Evolutionary conservation across 1,284 basidiomycete species (phyloP).

Genomic region (Leccinum pseudoinsigne): DNA sequence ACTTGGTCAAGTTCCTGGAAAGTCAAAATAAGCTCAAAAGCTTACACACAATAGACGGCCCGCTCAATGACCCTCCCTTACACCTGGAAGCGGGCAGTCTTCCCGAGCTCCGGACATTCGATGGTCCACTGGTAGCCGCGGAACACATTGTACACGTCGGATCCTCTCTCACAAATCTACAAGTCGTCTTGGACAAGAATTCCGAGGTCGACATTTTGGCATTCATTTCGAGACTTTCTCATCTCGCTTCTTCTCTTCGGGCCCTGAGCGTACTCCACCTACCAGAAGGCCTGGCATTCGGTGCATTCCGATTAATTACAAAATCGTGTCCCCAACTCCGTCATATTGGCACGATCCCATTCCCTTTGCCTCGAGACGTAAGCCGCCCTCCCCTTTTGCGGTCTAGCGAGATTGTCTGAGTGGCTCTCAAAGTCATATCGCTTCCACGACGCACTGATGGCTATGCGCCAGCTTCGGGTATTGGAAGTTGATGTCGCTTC

Average conservation of each 20-base stretch:
- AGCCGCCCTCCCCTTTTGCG: conserved; percentile 13
- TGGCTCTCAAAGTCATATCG: conserved; percentile 25
- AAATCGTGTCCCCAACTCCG: conserved; percentile 34
- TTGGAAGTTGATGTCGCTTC: conserved; percentile 31
- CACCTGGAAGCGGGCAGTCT: conserved; percentile 33
- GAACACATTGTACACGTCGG: conserved; percentile 29
- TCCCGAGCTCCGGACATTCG: conserved; percentile 29
- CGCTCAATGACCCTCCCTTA: conserved; percentile 23
- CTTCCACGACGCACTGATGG: conserved; percentile 29
- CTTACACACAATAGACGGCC: conserved; percentile 29
- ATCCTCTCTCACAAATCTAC: conserved; percentile 30
- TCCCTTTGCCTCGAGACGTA: conserved; percentile 34
- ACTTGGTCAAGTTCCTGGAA: conserved; percentile 34
- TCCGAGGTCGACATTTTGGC: conserved; percentile 26
- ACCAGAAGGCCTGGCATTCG: conserved; percentile 28
- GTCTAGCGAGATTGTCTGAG: conserved; percentile 21
- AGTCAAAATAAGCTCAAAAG: conserved; percentile 35
- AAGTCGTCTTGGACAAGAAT: conserved; percentile 26
- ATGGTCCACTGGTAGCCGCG: conserved; percentile 29
- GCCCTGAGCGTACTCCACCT: conserved; percentile 35
- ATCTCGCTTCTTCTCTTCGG: conserved; percentile 31
- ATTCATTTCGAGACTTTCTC: conserved; percentile 28
- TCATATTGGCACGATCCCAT: conserved; percentile 33
- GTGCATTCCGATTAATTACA: conserved; percentile 33
- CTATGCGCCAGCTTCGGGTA: conserved; percentile 28